Percentiles rank a stretch among this genome's conserved stretches.
Conservation (phyloP, 1,139 yeast species). For the Hansenula anomala region DNA sequence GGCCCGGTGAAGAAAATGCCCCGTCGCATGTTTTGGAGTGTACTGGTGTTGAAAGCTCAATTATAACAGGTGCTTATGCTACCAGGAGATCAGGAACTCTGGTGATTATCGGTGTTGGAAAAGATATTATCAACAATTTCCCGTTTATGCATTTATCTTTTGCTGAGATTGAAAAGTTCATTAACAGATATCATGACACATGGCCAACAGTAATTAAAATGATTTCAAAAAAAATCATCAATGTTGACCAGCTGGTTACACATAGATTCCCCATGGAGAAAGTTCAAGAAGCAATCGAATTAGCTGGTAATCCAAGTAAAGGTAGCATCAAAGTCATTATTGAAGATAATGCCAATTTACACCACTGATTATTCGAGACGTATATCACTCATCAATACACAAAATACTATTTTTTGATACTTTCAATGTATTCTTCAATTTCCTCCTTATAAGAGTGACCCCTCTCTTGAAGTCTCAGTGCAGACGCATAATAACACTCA, state of each 20-base stretch:
- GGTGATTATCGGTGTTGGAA: constrained; percentile 34
- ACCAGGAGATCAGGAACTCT: constrained; percentile 32
- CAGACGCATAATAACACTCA: constrained; percentile 9
- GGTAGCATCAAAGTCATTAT: constrained; percentile 30
- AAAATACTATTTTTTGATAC: too few species aligned
- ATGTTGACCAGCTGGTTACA: constrained; percentile 66
- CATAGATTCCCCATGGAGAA: constrained; percentile 69
- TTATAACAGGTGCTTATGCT: constrained; percentile 39
- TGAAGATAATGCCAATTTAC: too few species aligned
- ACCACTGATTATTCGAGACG: too few species aligned
- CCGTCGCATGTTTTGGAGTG: constrained; percentile 53
- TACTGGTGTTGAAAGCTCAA: constrained; percentile 67
- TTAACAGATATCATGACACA: constrained; percentile 34
- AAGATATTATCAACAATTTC: constrained; percentile 29
- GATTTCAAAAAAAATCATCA: constrained; percentile 54
- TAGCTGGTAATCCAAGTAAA: constrained; percentile 25
- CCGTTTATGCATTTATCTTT: constrained; percentile 37
- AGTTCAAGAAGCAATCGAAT: constrained; percentile 61
- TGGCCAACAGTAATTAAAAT: constrained; percentile 56
- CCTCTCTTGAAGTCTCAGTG: constrained; percentile 12
- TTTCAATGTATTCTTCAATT: too few species aligned
- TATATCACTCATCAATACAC: too few species aligned
- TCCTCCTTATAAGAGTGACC: constrained; percentile 2
- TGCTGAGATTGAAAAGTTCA: constrained; percentile 35
- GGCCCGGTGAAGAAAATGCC: constrained; percentile 23